These are phyloP conservation scores for Hebeloma cylindrosporum DNA, from an alignment of 768 basidiomycete species.

Conservation along the genomic window DNA sequence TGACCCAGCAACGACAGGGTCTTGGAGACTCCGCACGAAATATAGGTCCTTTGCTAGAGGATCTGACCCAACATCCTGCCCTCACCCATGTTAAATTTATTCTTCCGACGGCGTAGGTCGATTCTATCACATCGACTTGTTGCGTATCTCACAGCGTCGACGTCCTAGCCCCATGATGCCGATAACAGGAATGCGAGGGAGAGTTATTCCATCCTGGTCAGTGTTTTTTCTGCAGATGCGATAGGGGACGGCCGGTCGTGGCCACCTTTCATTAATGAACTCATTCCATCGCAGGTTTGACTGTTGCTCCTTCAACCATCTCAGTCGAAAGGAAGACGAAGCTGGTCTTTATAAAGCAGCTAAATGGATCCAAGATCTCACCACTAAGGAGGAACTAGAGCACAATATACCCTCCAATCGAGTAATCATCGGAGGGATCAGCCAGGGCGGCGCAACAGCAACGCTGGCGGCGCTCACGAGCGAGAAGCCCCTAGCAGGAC, in stretches of 20 bases:
- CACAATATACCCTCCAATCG: slow-evolving; percentile 53
- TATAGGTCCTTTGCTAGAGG: neutral
- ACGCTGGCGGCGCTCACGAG: slow-evolving; percentile 56
- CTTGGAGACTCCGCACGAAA: slow-evolving; percentile 1
- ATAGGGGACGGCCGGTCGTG: neutral
- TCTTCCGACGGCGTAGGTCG: slow-evolving; percentile 3
- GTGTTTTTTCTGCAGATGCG: slow-evolving; percentile 12
- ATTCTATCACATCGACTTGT: neutral
- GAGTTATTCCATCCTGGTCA: slow-evolving; percentile 70
- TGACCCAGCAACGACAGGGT: neutral
- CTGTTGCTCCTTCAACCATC: slow-evolving; percentile 45
- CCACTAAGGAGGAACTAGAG: slow-evolving; percentile 55
- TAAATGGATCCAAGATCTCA: slow-evolving; percentile 51
- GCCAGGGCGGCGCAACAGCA: slow-evolving; percentile 66
- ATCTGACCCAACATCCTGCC: slow-evolving; percentile 2
- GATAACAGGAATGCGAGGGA: slow-evolving; percentile 70
- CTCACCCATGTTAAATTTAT: slow-evolving; percentile 5
- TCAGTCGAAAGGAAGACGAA: slow-evolving; percentile 57
- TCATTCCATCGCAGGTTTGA: slow-evolving; percentile 48
- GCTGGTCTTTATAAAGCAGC: slow-evolving; percentile 47
- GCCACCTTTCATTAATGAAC: neutral
- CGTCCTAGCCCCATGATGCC: slow-evolving; percentile 41
- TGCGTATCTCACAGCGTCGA: neutral
- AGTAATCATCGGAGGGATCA: slow-evolving; percentile 74
- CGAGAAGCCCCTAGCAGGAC: slow-evolving; percentile 52